Evolutionary conservation across 495 filamentous ascomycete species (phyloP).

Genomic region (Talaromyces stipitatus): DNA sequence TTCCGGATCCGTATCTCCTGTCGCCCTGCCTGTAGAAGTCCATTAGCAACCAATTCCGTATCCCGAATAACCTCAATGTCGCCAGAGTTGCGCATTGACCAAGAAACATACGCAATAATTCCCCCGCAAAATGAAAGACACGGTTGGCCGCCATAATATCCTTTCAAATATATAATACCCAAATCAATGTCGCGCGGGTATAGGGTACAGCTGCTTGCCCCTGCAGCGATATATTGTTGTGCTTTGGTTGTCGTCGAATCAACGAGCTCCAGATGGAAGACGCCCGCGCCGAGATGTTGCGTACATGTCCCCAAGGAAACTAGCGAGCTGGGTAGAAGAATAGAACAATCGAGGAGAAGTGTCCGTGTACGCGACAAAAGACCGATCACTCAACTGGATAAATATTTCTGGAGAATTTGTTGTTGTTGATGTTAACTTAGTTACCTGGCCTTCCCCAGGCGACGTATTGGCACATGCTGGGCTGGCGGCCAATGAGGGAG

Average conservation of each 20-base stretch:
- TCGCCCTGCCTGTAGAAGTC: constrained; percentile 15
- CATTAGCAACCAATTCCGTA: constrained; percentile 27
- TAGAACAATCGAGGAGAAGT: background rate
- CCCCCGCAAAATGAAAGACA: constrained; percentile 29
- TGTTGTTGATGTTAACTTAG: background rate
- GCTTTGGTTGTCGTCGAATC: background rate
- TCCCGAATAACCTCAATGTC: constrained; percentile 15
- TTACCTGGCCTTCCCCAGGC: background rate
- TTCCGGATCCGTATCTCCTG: constrained; percentile 40
- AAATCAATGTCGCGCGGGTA: background rate
- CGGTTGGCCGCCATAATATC: constrained; percentile 29
- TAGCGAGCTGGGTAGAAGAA: background rate
- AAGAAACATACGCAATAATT: constrained; percentile 31
- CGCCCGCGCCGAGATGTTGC: constrained; percentile 1
- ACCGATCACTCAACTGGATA: background rate
- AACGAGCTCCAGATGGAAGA: constrained; percentile 5
- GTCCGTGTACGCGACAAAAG: background rate
- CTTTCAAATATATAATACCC: constrained; percentile 3
- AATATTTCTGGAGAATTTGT: background rate
- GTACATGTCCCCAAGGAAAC: background rate
- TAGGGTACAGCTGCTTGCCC: background rate
- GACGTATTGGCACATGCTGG: background rate
- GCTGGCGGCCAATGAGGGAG: background rate
- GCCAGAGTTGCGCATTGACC: background rate
- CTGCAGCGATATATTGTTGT: background rate